These are phyloP conservation scores for Aspergillus sp. DNA, from an alignment of 2,329 filamentous ascomycete species.

Conservation along the genomic window DNA sequence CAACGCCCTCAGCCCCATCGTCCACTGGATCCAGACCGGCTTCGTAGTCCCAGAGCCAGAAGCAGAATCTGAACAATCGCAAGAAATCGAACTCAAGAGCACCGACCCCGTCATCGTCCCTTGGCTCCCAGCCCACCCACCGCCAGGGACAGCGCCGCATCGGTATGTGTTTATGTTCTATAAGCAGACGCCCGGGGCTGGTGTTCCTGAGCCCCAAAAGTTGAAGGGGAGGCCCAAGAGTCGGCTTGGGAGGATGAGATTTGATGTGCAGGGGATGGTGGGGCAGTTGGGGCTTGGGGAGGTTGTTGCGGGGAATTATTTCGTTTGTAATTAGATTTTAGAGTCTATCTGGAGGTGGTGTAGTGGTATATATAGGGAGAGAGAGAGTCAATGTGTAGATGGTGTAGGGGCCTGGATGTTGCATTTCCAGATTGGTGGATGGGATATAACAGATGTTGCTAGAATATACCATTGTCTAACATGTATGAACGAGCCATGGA, in stretches of 20 bases:
- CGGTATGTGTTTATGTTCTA: conserved; percentile 5
- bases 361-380: background rate
- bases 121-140: conserved; percentile 2
- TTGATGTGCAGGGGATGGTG: conserved; percentile 5
- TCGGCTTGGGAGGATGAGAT: background rate
- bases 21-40: background rate
- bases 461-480: background rate
- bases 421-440: too few species aligned
- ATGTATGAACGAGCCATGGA: background rate
- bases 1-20: conserved; percentile 2
- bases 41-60: too few species aligned
- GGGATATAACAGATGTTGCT: too few species aligned
- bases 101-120: background rate
- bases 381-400: too few species aligned
- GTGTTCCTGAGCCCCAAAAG: background rate
- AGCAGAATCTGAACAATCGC: too few species aligned
- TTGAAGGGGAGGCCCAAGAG: background rate
- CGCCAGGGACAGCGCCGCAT: conserved; percentile 1
- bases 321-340: background rate
- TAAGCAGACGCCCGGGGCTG: background rate
- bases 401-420: too few species aligned
- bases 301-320: conserved; percentile 3
- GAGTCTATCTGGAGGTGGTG: background rate
- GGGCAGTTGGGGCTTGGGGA: background rate
- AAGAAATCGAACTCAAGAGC: background rate